phyloP scores from a whole-genome alignment of 768 basidiomycete species.

The Mycena floridula region DNA sequence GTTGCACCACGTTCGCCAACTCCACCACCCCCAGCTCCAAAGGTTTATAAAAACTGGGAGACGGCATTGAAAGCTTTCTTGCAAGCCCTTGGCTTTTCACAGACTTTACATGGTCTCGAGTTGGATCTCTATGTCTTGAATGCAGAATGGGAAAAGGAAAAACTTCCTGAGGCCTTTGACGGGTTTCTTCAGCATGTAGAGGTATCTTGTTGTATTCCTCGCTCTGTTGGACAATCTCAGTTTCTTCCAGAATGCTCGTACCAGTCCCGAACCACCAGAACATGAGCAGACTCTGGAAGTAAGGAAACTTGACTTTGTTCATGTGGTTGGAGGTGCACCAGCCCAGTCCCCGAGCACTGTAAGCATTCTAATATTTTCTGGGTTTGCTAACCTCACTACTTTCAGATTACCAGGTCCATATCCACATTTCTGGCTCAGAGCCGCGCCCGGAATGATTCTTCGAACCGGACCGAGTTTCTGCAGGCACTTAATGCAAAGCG shows the following conservation, averaged over 20 bases:
- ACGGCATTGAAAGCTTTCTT: slow-evolving; percentile 49
- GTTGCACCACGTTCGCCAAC: slow-evolving; percentile 20
- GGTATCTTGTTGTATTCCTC: slow-evolving; percentile 27
- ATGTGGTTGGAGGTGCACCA: slow-evolving; percentile 32
- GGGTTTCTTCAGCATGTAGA: slow-evolving; percentile 44
- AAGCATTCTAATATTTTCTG: slow-evolving; percentile 17
- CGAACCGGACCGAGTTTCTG: slow-evolving; percentile 74
- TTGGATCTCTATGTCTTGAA: slow-evolving; percentile 71
- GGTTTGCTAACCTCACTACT: slow-evolving; percentile 1
- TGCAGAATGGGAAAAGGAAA: slow-evolving; percentile 52
- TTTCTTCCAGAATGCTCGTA: slow-evolving; percentile 23
- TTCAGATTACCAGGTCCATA: slow-evolving; percentile 63
- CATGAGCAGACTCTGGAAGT: slow-evolving; percentile 45
- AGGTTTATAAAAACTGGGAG: slow-evolving; percentile 57
- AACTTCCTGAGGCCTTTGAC: slow-evolving; percentile 49
- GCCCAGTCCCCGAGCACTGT: slow-evolving; percentile 56
- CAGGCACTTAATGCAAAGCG: slow-evolving; percentile 52
- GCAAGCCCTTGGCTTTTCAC: slow-evolving; percentile 44
- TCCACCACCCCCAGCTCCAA: slow-evolving; percentile 30
- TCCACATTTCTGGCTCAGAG: slow-evolving; percentile 67
- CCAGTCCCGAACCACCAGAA: slow-evolving; percentile 11
- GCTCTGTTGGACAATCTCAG: not conserved
- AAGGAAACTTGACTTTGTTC: slow-evolving; percentile 61
- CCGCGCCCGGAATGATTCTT: slow-evolving; percentile 66
- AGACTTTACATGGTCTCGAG: slow-evolving; percentile 59